phyloP scores from a whole-genome alignment of 176 grass and related monocot species.

The Triticum monococcum region DNA sequence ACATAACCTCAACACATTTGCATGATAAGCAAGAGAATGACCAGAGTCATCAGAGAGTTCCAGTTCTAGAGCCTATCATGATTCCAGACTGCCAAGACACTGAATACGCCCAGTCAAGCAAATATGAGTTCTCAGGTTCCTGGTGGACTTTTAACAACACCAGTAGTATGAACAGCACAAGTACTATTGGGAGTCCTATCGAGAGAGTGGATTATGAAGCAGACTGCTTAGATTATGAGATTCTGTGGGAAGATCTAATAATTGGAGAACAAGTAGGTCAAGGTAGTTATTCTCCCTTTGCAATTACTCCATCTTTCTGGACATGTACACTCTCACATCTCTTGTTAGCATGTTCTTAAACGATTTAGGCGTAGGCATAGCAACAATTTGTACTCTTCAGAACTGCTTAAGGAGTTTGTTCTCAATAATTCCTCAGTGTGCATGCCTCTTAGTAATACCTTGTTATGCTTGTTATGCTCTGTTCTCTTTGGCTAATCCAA shows the following conservation, averaged over 20 bases:
- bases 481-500: too few relatives aligned
- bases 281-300: constrained; percentile 47
- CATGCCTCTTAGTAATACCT: too few relatives aligned
- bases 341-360: too few relatives aligned
- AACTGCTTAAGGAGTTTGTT: too few relatives aligned
- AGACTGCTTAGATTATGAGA: constrained; percentile 92
- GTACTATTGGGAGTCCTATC: constrained; percentile 58
- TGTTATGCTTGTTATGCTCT: too few relatives aligned
- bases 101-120: constrained; percentile 30
- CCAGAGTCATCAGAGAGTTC: constrained; percentile 20
- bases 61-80: constrained; percentile 39
- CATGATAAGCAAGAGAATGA: constrained; percentile 59
- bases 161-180: constrained; percentile 71
- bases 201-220: constrained; percentile 61
- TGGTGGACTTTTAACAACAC: constrained; percentile 79
- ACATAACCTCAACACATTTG: constrained; percentile 35
- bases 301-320: not conserved
- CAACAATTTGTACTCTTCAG: too few relatives aligned
- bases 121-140: constrained; percentile 61
- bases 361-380: too few relatives aligned
- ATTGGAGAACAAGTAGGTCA: constrained; percentile 91
- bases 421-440: too few relatives aligned
- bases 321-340: not conserved
- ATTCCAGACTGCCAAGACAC: constrained; percentile 42
- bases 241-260: constrained; percentile 86